A percentile compares a stretch with the other conserved stretches of the same genome.
These are phyloP conservation scores for Lophium mytilinum DNA, from an alignment of 495 filamentous ascomycete genomes.

Conservation along the genomic window DNA sequence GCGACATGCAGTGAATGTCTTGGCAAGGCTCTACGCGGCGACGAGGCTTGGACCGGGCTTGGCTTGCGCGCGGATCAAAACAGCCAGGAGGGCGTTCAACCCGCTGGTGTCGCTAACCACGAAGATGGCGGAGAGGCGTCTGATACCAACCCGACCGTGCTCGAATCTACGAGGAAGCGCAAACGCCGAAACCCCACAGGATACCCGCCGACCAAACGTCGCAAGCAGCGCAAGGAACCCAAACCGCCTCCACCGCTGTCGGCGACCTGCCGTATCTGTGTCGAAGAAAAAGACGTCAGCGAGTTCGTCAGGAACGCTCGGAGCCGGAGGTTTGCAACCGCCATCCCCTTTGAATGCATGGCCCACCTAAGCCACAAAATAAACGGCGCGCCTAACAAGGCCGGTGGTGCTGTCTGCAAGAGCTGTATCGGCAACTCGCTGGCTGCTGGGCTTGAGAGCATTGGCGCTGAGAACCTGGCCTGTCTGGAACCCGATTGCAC, in stretches of 20 bases:
- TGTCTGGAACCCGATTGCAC: conserved; percentile 1
- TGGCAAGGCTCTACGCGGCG: background rate
- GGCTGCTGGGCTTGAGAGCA: background rate
- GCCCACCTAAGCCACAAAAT: background rate
- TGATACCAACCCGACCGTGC: background rate
- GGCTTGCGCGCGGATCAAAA: background rate
- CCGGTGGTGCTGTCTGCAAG: background rate
- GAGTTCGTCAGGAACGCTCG: background rate
- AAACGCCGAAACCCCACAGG: background rate
- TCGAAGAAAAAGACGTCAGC: background rate
- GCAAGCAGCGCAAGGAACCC: background rate
- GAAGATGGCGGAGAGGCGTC: background rate
- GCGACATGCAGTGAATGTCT: background rate
- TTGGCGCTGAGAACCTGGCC: background rate
- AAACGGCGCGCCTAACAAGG: background rate
- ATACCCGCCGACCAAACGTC: background rate
- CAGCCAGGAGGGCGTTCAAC: background rate
- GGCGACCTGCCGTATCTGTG: conserved; percentile 2
- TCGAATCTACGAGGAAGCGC: background rate
- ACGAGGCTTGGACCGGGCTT: background rate
- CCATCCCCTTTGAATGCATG: background rate
- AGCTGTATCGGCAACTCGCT: background rate
- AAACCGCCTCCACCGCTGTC: background rate
- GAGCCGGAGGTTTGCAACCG: background rate
- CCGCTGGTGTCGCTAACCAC: background rate